Percentiles rank a stretch among this genome's conserved stretches.
phyloP scores from a whole-genome alignment of 2,329 filamentous ascomycete genomes.

The Penicillium sp. region DNA sequence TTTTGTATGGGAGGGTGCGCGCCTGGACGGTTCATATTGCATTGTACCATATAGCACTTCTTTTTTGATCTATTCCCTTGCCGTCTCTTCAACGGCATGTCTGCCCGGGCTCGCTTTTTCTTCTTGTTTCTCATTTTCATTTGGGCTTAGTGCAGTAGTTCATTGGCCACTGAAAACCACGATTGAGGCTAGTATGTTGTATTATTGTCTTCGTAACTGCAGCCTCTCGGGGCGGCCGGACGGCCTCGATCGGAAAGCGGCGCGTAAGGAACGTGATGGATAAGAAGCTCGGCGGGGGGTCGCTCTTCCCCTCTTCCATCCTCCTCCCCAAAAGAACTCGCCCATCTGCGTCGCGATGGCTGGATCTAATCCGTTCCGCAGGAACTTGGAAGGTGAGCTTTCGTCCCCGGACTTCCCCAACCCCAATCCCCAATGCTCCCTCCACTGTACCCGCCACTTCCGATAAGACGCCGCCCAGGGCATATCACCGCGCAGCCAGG shows the following conservation, averaged over 20 bases:
- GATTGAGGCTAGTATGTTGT: background rate
- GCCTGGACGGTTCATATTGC: background rate
- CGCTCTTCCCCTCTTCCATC: slow-evolving; percentile 17
- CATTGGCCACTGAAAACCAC: no score
- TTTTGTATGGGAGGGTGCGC: background rate
- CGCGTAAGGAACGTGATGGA: slow-evolving; percentile 20
- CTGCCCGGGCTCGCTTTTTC: slow-evolving; percentile 3
- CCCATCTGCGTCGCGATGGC: slow-evolving; percentile 40
- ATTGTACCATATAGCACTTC: background rate
- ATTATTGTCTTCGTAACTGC: background rate
- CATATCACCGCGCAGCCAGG: background rate
- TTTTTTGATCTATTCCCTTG: slow-evolving; percentile 7
- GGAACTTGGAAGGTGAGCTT: slow-evolving; percentile 34
- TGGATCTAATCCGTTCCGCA: slow-evolving; percentile 53
- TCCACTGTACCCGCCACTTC: slow-evolving; percentile 18
- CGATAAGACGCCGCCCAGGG: slow-evolving; percentile 14
- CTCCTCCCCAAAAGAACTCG: slow-evolving; percentile 14
- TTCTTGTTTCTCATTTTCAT: slow-evolving; percentile 8
- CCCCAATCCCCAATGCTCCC: background rate
- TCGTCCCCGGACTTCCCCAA: slow-evolving; percentile 2
- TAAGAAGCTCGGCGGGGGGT: slow-evolving; percentile 22
- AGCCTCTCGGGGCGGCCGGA: slow-evolving; percentile 21
- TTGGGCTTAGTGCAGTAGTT: slow-evolving; percentile 15
- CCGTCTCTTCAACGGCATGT: slow-evolving; percentile 7
- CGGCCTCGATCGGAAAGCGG: slow-evolving; percentile 22